Evolutionary conservation across 2,329 filamentous ascomycete species (phyloP), one percentile per base, ranked within the genome.

Genomic region (Phaeoacremonium minimum): DNA sequence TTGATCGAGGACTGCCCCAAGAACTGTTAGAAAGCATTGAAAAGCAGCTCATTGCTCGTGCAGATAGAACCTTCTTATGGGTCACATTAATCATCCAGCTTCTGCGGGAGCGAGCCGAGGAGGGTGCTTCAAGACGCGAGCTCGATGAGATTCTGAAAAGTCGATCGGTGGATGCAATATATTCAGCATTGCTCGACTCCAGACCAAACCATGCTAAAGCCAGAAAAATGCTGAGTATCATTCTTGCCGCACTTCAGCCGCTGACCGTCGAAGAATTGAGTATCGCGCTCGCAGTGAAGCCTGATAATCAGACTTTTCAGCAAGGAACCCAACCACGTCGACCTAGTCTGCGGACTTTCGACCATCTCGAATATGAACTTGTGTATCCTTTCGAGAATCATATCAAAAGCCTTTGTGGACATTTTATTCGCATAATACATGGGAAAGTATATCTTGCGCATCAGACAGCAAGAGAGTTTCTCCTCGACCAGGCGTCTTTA

Each of bases 31-130:
- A 32, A 17, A 37, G 39, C 15, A 15, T 48, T 2, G 33, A 41
- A 16, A 15, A 20, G n/a, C 31, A 40, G 15, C 40, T 48, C 5
- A 32, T 42, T 7, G 18, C 20, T 14, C 31, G 41, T 7, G 48
- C 45, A 3, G 49, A 48, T 22, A 29, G 47, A 16, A 51, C 44
- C 6, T 48, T 52, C 18, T 36, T 51, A 13, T 51, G 47, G 48
- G 40, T 44, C 3, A 43, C 47, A 4, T 38, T 48, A 4, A 41
- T 50, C 9, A 37, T 47, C 14, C 17, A 42, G 5, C 36, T 51
- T 1, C 19, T 52, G 14, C 31, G 45, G 7, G 28, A 40, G 9
- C 42, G 33, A 16, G 30, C 30, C 5, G 37, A 39, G 14, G 36
- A 35, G 5, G 45, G 45, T 1, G 45, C 43, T 5, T 45, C 42